phyloP scores from a whole-genome alignment of 148 eudicot genomes.

The Pouteria glomerata region DNA sequence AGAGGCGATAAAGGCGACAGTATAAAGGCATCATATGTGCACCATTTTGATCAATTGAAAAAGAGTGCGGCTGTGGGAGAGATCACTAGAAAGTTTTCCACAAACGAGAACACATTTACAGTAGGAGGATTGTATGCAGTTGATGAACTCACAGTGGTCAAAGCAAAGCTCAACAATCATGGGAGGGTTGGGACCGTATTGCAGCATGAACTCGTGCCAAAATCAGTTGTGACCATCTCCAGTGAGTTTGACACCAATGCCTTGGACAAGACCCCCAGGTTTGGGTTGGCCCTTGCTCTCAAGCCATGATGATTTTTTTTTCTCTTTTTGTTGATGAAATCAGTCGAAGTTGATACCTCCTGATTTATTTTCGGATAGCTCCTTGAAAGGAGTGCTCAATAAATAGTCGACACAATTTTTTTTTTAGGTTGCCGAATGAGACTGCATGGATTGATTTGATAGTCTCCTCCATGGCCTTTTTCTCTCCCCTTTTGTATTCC shows the following conservation, averaged over 20 bases:
- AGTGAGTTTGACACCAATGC: slow-evolving; percentile 71
- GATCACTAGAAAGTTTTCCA: slow-evolving; percentile 70
- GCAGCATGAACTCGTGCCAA: slow-evolving; percentile 75
- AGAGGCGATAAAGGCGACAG: slow-evolving; percentile 96
- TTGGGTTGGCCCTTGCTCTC: slow-evolving; percentile 70
- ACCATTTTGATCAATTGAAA: slow-evolving; percentile 61
- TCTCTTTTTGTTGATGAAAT: neutral
- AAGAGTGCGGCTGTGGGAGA: slow-evolving; percentile 68
- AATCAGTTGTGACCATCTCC: slow-evolving; percentile 64
- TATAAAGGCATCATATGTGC: slow-evolving; percentile 76
- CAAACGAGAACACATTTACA: slow-evolving; percentile 79
- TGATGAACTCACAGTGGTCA: slow-evolving; percentile 52
- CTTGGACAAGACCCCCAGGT: slow-evolving; percentile 70
- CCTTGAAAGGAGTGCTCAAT: slow-evolving; percentile 24
- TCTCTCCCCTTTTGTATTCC: too few relatives aligned
- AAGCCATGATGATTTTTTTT: slow-evolving; percentile 45
- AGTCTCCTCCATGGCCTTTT: neutral
- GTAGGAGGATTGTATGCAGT: slow-evolving; percentile 74
- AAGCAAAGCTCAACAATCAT: slow-evolving; percentile 83
- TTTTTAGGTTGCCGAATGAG: slow-evolving; percentile 21
- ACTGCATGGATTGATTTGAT: slow-evolving; percentile 15
- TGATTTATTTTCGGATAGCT: slow-evolving; percentile 17
- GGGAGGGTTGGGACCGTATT: slow-evolving; percentile 64
- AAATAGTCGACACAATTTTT: slow-evolving; percentile 12
- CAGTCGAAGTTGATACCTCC: slow-evolving; percentile 3